A percentile compares a stretch with the other conserved stretches of the same genome.
phyloP scores from a whole-genome alignment of 2,329 filamentous ascomycete genomes.

The Graphilbum fragrans region DNA sequence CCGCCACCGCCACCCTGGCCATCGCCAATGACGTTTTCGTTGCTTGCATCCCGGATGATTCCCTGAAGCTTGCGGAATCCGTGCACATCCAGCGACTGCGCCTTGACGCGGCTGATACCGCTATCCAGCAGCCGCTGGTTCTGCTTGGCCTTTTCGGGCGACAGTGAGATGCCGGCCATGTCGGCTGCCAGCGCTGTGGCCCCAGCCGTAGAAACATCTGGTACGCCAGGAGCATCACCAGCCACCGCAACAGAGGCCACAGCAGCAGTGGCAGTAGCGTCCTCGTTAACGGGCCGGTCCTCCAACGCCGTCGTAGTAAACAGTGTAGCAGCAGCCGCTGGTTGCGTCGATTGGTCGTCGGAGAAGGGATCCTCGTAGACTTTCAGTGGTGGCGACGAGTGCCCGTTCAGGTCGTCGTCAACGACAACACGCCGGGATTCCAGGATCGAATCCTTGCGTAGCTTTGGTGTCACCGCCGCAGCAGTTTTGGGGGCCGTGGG shows the following conservation, averaged over 20 bases:
- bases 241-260: not conserved
- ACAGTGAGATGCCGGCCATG: slow-evolving; percentile 10
- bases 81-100: slow-evolving; percentile 64
- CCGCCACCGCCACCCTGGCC: not conserved
- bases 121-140: slow-evolving; percentile 56
- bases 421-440: not conserved
- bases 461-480: slow-evolving; percentile 3
- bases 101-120: slow-evolving; percentile 60
- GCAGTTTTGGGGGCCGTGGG: not conserved
- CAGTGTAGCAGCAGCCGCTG: slow-evolving; percentile 24
- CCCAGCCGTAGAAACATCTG: not conserved
- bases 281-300: slow-evolving; percentile 49
- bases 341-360: slow-evolving; percentile 32
- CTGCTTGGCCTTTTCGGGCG: slow-evolving; percentile 43
- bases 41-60: slow-evolving; percentile 46
- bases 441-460: slow-evolving; percentile 35
- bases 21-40: not conserved
- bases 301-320: slow-evolving; percentile 38
- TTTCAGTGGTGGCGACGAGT: slow-evolving; percentile 28
- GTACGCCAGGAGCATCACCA: not conserved
- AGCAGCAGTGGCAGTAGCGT: slow-evolving; percentile 17
- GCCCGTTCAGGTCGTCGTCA: slow-evolving; percentile 2
- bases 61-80: slow-evolving; percentile 70
- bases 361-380: slow-evolving; percentile 54
- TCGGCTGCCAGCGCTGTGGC: slow-evolving; percentile 9